Evolutionary conservation across 2,329 filamentous ascomycete species (phyloP), one percentile per base, ranked within the genome.

Genomic region (Monascus ruber): DNA sequence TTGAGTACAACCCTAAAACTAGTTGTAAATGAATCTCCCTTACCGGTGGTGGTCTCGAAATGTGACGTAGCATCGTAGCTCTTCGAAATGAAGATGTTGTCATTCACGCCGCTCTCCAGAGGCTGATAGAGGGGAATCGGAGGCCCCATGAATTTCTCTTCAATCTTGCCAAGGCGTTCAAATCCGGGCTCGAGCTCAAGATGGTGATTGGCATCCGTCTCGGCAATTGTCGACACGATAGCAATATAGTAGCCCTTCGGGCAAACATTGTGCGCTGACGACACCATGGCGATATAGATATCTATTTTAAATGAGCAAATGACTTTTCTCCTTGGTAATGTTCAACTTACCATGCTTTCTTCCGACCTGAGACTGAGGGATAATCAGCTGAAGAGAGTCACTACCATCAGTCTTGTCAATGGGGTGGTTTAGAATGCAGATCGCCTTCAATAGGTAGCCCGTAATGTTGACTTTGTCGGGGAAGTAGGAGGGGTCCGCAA

Each of bases 181-280:
- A 96, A 80, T 57, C 89, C 91, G 26, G 88, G 80, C 66, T 91
- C 79, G 33, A 98, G 80, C 71, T 98, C 91, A 42, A 95, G 73
- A 66, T 98, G 91, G 68, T 94, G 88, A 75, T 98, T 96, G 48
- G 85, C 81, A 45, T 80, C 71, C 34, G 80, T 81, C 73, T 98
- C 93, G 47, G 91, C 86, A 58, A 98, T 95, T 43, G 91, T 98
- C 35, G 87, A 94, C 49, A 98, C 89, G 45, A 96, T 98, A 54
- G 91, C 91, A 53, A 98, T 86, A 73, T 93, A 98, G 77, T 95
- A 96, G 45, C 89, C 89, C 76, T 94, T 94, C 55, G 93, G 91
- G 71, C 89, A 96, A 53, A 98, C 93, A 56, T 94, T 96, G 72
- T 98, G 93, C 31, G 88, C 85, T 31, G 85, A 86, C 1, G 88